A percentile compares a stretch with the other conserved stretches of the same genome.
phyloP scores from a whole-genome alignment of 1,139 yeast genomes.

The Debaryomyces robertsiae region DNA sequence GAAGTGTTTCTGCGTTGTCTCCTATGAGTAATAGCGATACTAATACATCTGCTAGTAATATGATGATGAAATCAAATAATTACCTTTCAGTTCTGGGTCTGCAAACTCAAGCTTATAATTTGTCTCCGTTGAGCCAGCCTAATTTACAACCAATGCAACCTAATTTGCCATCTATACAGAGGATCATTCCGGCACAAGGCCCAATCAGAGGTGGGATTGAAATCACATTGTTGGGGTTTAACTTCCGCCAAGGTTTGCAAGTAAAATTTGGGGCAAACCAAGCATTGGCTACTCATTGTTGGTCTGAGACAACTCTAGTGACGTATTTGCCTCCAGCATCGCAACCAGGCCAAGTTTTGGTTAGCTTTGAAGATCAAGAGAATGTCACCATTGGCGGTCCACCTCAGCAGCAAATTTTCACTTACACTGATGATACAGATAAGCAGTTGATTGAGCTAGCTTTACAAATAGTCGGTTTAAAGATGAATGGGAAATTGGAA shows the following conservation, averaged over 20 bases:
- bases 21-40: constrained; percentile 52
- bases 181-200: constrained; percentile 93
- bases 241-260: constrained; percentile 77
- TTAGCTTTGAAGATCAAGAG: constrained; percentile 65
- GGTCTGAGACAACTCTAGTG: constrained; percentile 94
- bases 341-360: constrained; percentile 88
- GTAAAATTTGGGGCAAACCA: constrained; percentile 85
- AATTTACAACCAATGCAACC: constrained; percentile 18
- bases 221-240: constrained; percentile 83
- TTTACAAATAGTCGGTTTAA: constrained; percentile 88
- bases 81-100: constrained; percentile 4
- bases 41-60: constrained; percentile 37
- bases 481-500: constrained; percentile 91
- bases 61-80: constrained; percentile 10
- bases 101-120: constrained; percentile 15
- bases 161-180: constrained; percentile 62
- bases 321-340: constrained; percentile 91
- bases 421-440: constrained; percentile 91
- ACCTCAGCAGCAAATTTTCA: constrained; percentile 63
- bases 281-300: constrained; percentile 89
- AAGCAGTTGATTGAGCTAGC: constrained; percentile 91
- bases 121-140: constrained; percentile 20
- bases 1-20: constrained; percentile 43
- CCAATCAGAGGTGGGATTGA: constrained; percentile 96
- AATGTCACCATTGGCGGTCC: constrained; percentile 30